Base-by-base conservation (phyloP, 2,329 filamentous ascomycete genomes). In the Teratosphaeriaceae sp. region DNA sequence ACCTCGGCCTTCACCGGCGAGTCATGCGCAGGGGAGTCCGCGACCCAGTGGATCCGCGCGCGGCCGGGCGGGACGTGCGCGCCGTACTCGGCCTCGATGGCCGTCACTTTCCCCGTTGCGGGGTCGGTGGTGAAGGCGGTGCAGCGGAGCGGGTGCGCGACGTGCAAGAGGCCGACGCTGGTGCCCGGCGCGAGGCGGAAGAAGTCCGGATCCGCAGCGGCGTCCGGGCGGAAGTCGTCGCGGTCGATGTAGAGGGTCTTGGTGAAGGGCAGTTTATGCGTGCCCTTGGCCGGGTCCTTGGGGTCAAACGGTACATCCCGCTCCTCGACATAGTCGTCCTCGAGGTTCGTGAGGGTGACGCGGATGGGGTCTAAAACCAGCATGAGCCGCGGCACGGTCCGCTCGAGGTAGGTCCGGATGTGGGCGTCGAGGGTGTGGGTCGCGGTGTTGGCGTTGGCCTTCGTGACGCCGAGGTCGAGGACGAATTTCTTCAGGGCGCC, bases 381-480 rank as follows among this genome's bases (percentile, higher is more conserved):
- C 84, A 94, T 92, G 11, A 96, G 74, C 20, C 90, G 82, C 2
- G 90, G 89, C 0, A 95, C 88, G 0, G 86, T 88, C 38, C 78
- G 78, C 63, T 97, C 90, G 12, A 97, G 80, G 62, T 95, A 94
- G 51, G 81, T 81, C 18, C 90, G 81, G 47, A 97, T 80, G 0
- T 80, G 82, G 60, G 90, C 81, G 58, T 97, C 90, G 48, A 97
- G 88, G n/a, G 84, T 81, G 44, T 75, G 68, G 36, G 87, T 82
- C 62, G 90, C 80, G 54, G 95, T 94, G 50, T 85, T 80, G 3
- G 84, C 85, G 40, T 79, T 78, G 29, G 82, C 76, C 26, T 88
- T 94, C 0, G 89, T 94, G 29, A 96, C 88, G 23, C 89, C 90
- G 16, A 96, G 79, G 65, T 95, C 88, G 53, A 88, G 87, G 46